Evolutionary conservation across 768 basidiomycete genomes (phyloP), one percentile per base, ranked within the genome.

Genomic region (Thelephora aurantiotincta): DNA sequence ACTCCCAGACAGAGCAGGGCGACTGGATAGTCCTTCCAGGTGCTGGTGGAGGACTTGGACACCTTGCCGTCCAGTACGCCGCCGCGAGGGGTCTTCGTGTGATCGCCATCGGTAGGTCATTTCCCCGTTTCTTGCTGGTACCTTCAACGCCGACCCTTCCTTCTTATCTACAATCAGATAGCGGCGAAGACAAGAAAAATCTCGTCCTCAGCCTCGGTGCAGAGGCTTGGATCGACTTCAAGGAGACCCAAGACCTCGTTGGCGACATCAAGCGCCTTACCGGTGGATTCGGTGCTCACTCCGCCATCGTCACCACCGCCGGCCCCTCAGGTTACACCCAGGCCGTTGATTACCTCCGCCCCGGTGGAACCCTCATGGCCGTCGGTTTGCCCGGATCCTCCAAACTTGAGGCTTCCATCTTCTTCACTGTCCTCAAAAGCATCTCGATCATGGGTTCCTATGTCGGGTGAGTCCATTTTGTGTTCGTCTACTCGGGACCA

Each of bases 61-160:
- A 89, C 65, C 72, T 93, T 26, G 84, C 86, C 20, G 61, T 89
- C 26, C 88, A 92, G 61, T 91, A 91, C 56, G 90, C 88, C 13
- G 70, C 68, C 38, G 72, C 74, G 20, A 80, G 82, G 68, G 87
- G 88, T 35, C 73, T 85, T 44, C 77, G 80, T 18, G 85, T 90
- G 7, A 76, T 91, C 49, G 89, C 85, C 2, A 71, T 91, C 56
- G 78, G 74, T 68, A 51, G 18, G 59, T 48, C 38, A 44, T 11
- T 12, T 48, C 22, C 6, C 22, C 26, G 4, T 9, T 30, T 30
- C 26, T 30, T 35, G 19, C 42, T n/a, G 26, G 3, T 41, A 16
- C 37, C 14, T 41, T 48, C 47, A 14, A 50, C 38, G 38, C 13
- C 30, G 12, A 18, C 16, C 9, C 46, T 13, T 7, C 19, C 38